Percentiles rank a stretch among this genome's conserved stretches.
phyloP scores from a whole-genome alignment of 2,329 filamentous ascomycete species.

The Hypoxylon sp. region DNA sequence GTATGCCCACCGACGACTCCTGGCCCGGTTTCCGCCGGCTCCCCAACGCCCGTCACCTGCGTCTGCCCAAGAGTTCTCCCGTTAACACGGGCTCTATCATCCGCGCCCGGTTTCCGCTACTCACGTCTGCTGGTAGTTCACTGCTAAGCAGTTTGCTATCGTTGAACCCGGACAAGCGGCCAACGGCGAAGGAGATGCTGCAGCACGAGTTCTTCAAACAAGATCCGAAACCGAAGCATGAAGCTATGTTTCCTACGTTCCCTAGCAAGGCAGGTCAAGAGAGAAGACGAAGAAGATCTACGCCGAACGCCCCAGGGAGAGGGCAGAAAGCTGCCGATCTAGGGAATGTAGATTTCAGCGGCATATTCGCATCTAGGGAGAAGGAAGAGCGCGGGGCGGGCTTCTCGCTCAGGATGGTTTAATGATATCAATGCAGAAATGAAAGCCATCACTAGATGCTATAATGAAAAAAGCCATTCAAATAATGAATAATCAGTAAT shows the following conservation, averaged over 20 bases:
- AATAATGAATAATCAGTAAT: conserved; percentile 14
- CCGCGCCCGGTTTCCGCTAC: conserved; percentile 81
- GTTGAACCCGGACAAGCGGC: conserved; percentile 78
- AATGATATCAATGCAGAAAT: conserved; percentile 15
- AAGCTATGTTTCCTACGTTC: conserved; percentile 96
- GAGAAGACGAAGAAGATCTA: conserved; percentile 76
- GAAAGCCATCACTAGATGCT: conserved; percentile 29
- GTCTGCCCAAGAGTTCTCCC: conserved; percentile 67
- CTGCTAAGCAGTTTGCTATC: conserved; percentile 78
- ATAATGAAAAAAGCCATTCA: conserved; percentile 30
- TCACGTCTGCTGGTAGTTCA: conserved; percentile 78
- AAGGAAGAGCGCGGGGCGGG: conserved; percentile 74
- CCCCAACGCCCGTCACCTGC: conserved; percentile 85
- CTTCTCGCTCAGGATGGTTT: conserved; percentile 73
- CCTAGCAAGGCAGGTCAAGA: conserved; percentile 95
- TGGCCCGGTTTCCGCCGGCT: conserved; percentile 91
- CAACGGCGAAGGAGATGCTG: conserved; percentile 79
- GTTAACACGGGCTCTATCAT: conserved; percentile 65
- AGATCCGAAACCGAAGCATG: conserved; percentile 88
- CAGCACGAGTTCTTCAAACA: conserved; percentile 87
- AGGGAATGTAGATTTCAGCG: conserved; percentile 72
- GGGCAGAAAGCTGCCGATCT: conserved; percentile 73
- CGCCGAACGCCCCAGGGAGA: conserved; percentile 84
- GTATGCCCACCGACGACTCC: conserved; percentile 81
- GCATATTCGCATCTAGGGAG: conserved; percentile 76